Base-by-base conservation (phyloP, 768 basidiomycete species). In the Lactarius deliciosus region DNA sequence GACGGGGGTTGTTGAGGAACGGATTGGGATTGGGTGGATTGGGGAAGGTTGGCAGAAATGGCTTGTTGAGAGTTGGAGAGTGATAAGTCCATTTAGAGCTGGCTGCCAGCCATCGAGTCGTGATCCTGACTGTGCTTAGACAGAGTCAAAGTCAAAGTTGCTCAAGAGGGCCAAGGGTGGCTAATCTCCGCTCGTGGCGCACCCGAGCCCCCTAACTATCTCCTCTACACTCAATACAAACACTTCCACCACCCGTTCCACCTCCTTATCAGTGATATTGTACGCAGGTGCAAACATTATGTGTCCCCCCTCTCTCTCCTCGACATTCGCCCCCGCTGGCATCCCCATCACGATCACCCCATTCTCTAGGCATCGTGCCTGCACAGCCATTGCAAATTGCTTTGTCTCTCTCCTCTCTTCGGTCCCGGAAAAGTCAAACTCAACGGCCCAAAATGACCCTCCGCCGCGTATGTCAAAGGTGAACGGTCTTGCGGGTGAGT, bases 31-130 rank as follows among this genome's bases (percentile, higher is more conserved):
- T 10, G 43, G 9, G 73, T 78, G 78, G 70, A 80, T 78, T 59
- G 68, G 38, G 64, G 61, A 59, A 63, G 54, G 61, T 36, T 65
- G 64, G 59, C 67, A 80, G 81, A 76, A 79, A 83, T 84, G 84
- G 86, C 86, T 85, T 87, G 85, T 82, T 83, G 83, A 74, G 83
- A 81, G 82, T 90, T 79, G 75, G 78, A 79, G 80, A 83, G 85
- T 90, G 85, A 84, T 86, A 89, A 86, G 88, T 92, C 91, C 91
- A 92, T 92, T 92, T 91, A 92, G 89, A 85, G 81, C 81, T 84
- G 86, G 83, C 87, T 78, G 86, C 85, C 87, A 87, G 90, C 90
- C 90, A 92, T 92, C 87, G 90, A 90, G 66, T 60, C 25, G 13
- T 55, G 56, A 61, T 60, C 25, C 18, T 55, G 56, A 61, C 57